These are phyloP conservation scores for Diaporthe eres DNA, from an alignment of 2,329 filamentous ascomycete genomes.

Conservation along the genomic window DNA sequence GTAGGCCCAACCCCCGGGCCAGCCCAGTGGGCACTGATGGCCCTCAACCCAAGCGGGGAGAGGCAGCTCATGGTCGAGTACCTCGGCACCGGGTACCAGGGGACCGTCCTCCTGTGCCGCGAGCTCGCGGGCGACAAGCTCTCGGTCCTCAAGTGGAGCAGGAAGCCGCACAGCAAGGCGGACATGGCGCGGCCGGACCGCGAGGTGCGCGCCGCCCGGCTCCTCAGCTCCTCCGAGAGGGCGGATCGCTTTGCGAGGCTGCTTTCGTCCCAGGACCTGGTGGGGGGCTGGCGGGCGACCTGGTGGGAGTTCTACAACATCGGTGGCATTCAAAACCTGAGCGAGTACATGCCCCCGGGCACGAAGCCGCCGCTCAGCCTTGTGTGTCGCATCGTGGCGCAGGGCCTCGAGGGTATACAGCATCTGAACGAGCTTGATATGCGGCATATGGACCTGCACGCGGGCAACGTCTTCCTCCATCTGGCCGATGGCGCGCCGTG, in stretches of 20 bases:
- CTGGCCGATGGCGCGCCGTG: background rate
- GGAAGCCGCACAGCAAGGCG: background rate
- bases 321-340: background rate
- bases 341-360: background rate
- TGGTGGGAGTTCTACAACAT: background rate
- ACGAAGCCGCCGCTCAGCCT: background rate
- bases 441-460: background rate
- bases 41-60: background rate
- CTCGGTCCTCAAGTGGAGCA: conserved; percentile 5
- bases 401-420: background rate
- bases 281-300: background rate
- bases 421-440: background rate
- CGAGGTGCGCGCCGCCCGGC: background rate
- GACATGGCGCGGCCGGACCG: background rate
- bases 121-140: background rate
- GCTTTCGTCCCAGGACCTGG: background rate
- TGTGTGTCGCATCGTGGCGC: background rate
- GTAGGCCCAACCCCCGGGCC: background rate
- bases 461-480: background rate
- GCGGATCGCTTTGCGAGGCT: background rate
- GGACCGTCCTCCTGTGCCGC: background rate
- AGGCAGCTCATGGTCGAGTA: background rate
- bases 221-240: background rate
- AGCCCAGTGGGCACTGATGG: conserved; percentile 11
- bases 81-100: background rate